A percentile compares a stretch with the other conserved stretches of the same genome.
These are phyloP conservation scores for Sisymbrium altissimum DNA, from an alignment of 345 rosid genomes.

Conservation along the genomic window DNA sequence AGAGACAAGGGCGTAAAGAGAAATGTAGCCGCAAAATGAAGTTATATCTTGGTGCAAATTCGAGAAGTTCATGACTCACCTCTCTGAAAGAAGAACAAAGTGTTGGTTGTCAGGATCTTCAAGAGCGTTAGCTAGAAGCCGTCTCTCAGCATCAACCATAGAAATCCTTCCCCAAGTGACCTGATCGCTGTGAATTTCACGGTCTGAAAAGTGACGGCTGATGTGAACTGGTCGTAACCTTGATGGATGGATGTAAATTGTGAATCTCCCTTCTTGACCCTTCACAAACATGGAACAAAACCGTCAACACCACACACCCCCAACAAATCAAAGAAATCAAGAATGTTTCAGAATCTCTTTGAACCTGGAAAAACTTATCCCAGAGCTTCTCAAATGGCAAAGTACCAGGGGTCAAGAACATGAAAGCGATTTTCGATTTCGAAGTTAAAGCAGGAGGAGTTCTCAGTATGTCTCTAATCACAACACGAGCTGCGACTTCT, in stretches of 20 bases:
- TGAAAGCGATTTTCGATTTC: constrained; percentile 78
- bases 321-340: background rate
- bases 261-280: constrained; percentile 84
- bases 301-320: background rate
- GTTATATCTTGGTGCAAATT: background rate
- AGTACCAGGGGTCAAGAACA: constrained; percentile 88
- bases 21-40: background rate
- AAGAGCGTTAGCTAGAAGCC: constrained; percentile 85
- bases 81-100: constrained; percentile 95
- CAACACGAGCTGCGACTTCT: constrained; percentile 75
- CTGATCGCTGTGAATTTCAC: constrained; percentile 69
- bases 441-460: constrained; percentile 46
- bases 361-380: constrained; percentile 79
- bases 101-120: constrained; percentile 89
- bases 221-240: constrained; percentile 63
- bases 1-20: background rate
- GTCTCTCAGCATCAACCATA: constrained; percentile 96
- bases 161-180: constrained; percentile 97
- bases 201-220: constrained; percentile 70
- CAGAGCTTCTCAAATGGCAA: constrained; percentile 95
- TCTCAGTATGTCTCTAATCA: constrained; percentile 63
- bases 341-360: background rate
- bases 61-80: constrained; percentile 37
- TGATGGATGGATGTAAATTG: constrained; percentile 81
- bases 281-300: constrained; percentile 16